These are phyloP conservation scores for Xylariales sp. DNA, from an alignment of 2,329 filamentous ascomycete species.

Conservation along the genomic window DNA sequence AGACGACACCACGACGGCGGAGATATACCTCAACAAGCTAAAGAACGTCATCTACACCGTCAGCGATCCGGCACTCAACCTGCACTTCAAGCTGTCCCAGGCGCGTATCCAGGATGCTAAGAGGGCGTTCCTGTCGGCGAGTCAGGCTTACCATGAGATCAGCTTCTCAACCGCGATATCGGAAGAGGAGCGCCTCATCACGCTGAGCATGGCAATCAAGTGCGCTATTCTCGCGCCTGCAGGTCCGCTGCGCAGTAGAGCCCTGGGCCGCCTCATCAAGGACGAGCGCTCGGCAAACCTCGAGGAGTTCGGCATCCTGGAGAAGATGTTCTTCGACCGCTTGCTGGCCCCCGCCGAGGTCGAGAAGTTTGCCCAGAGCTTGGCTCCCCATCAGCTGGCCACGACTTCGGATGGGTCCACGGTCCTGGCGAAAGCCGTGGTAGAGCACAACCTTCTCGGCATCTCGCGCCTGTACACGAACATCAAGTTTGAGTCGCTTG, in stretches of 20 bases:
- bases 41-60: conserved; percentile 87
- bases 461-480: conserved; percentile 77
- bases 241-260: conserved; percentile 75
- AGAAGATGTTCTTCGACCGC: conserved; percentile 96
- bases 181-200: conserved; percentile 79
- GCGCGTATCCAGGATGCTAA: conserved; percentile 91
- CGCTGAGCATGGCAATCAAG: conserved; percentile 81
- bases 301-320: conserved; percentile 80
- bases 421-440: conserved; percentile 85
- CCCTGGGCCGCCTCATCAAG: conserved; percentile 83
- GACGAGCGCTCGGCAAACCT: conserved; percentile 77
- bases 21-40: conserved; percentile 87
- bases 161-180: conserved; percentile 74
- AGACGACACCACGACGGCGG: conserved; percentile 81
- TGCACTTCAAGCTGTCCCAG: conserved; percentile 88
- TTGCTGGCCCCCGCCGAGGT: conserved; percentile 80
- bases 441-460: conserved; percentile 92
- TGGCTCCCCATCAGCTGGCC: conserved; percentile 86
- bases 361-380: conserved; percentile 72
- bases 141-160: conserved; percentile 82
- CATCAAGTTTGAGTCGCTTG: conserved; percentile 72
- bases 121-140: conserved; percentile 82
- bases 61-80: conserved; percentile 64
- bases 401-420: conserved; percentile 87
- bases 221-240: conserved; percentile 91